phyloP scores from a whole-genome alignment of 1,284 basidiomycete species.

The Malassezia equina region DNA sequence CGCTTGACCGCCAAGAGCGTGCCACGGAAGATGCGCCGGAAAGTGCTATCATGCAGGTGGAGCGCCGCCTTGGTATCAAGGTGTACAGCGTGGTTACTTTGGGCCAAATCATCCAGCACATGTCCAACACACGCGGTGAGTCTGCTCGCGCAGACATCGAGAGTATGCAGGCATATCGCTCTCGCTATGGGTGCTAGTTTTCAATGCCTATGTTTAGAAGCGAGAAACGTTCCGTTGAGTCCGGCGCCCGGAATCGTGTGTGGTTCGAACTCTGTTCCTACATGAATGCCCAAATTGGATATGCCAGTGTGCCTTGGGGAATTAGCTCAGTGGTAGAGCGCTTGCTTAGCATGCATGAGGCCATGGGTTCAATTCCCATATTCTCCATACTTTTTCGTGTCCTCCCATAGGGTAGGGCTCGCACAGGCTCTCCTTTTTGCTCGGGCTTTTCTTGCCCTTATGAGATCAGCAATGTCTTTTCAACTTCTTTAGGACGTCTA shows the following conservation, averaged over 20 bases:
- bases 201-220: neutral
- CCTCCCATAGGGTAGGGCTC: no score
- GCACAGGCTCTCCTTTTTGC: neutral
- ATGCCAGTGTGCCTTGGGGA: no score
- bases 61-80: slow-evolving; percentile 60
- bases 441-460: neutral
- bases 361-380: slow-evolving; percentile 23
- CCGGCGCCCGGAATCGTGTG: no score
- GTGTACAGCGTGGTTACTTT: slow-evolving; percentile 69
- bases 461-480: no score
- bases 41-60: slow-evolving; percentile 60
- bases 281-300: no score
- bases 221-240: no score
- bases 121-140: slow-evolving; percentile 58
- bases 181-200: slow-evolving; percentile 54
- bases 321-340: slow-evolving; percentile 24
- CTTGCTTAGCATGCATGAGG: slow-evolving; percentile 24
- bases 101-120: slow-evolving; percentile 73
- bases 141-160: slow-evolving; percentile 56
- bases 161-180: slow-evolving; percentile 70
- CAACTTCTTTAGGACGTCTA: no score
- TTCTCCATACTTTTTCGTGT: slow-evolving; percentile 18
- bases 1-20: slow-evolving; percentile 83
- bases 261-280: no score
- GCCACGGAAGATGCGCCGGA: slow-evolving; percentile 49